Conservation (phyloP, 495 filamentous ascomycete genomes). For the Penicillium steckii region DNA sequence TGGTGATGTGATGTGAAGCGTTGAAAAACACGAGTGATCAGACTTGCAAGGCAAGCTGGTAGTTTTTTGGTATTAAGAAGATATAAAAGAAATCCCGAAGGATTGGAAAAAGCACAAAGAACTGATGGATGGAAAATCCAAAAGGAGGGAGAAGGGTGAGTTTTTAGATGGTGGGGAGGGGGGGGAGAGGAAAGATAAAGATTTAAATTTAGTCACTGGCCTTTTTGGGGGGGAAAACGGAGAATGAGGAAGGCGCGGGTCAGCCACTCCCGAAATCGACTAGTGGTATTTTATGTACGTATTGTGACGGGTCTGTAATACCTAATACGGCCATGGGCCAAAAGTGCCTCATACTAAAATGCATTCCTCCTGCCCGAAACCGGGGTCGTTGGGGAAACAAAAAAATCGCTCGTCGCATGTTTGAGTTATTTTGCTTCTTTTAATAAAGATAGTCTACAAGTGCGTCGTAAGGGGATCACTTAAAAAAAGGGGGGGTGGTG, state of each 20-base stretch:
- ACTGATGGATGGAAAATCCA: conserved; percentile 25
- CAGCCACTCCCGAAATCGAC: conserved; percentile 5
- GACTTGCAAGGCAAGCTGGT: conserved; percentile 20
- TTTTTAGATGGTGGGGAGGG: conserved; percentile 28
- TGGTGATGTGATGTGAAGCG: conserved; percentile 37
- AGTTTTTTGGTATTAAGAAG: conserved; percentile 6
- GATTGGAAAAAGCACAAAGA: conserved; percentile 12
- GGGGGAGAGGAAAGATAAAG: conserved; percentile 21
- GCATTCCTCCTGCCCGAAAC: conserved; percentile 23
- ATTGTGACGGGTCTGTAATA: background rate
- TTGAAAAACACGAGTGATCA: conserved; percentile 26
- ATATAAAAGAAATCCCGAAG: conserved; percentile 15
- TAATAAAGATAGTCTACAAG: too few species aligned
- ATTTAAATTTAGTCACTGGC: conserved; percentile 37
- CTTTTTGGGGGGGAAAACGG: conserved; percentile 14
- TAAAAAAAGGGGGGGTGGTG: too few species aligned
- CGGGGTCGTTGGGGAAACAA: conserved; percentile 29
- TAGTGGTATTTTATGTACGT: conserved; percentile 11
- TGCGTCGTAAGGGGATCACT: too few species aligned
- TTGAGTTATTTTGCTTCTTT: conserved; percentile 1
- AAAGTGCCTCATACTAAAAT: conserved; percentile 21
- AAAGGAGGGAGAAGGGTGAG: conserved; percentile 26
- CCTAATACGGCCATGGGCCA: background rate
- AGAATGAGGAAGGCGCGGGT: conserved; percentile 16
- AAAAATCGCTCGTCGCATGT: conserved; percentile 17